Evolutionary conservation across 441 rosid genomes (phyloP).

Genomic region (Erodium moschatum): DNA sequence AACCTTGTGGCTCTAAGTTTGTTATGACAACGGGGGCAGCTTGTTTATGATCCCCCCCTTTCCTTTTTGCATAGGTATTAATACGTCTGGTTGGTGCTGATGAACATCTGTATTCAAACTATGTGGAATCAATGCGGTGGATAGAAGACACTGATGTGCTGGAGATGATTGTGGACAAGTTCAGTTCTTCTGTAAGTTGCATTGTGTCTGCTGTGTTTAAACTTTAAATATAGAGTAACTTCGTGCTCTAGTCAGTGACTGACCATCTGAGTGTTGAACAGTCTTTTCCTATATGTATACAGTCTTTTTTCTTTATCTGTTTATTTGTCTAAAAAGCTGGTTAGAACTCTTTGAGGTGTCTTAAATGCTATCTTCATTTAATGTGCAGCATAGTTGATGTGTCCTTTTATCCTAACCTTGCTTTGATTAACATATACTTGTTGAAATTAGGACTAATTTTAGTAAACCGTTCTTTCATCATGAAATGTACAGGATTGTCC

Average conservation of each 20-base stretch:
- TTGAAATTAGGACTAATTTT: constrained; percentile 3
- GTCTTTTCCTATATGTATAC: not conserved
- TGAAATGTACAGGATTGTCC: constrained; percentile 54
- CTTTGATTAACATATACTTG: not conserved
- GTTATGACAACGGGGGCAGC: not conserved
- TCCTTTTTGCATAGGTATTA: constrained; percentile 48
- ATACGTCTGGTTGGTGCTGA: constrained; percentile 81
- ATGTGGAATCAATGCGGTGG: constrained; percentile 72
- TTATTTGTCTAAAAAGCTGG: not conserved
- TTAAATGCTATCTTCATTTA: not conserved
- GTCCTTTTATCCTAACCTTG: not conserved
- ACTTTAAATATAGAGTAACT: constrained; percentile 1
- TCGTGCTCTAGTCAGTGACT: not conserved
- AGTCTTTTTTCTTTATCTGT: not conserved
- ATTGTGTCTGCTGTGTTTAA: constrained; percentile 8
- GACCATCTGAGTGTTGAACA: constrained; percentile 2
- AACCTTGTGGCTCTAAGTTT: not conserved
- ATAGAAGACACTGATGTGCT: constrained; percentile 75
- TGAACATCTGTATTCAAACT: constrained; percentile 74
- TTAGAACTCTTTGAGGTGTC: not conserved
- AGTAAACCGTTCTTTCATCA: constrained; percentile 5
- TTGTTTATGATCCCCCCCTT: constrained; percentile 5
- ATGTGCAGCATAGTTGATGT: not conserved
- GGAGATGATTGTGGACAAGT: constrained; percentile 86
- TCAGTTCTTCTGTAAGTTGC: constrained; percentile 81